phyloP scores from a whole-genome alignment of 495 filamentous ascomycete species.

The Penicillium longicatenatum region DNA sequence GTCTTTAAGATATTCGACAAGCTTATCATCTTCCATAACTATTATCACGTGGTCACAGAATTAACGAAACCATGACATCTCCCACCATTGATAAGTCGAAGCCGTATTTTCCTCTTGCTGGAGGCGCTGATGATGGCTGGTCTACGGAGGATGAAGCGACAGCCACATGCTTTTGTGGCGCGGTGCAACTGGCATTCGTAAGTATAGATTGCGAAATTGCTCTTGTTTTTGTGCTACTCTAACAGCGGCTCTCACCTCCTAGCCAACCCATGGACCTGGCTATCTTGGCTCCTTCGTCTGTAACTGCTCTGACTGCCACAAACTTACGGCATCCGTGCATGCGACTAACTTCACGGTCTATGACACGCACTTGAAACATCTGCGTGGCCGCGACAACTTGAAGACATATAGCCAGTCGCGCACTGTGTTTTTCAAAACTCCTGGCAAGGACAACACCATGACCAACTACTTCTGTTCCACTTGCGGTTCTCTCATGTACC shows the following conservation, averaged over 20 bases:
- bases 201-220: neutral
- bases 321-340: constrained; percentile 62
- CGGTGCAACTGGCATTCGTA: constrained; percentile 8
- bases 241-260: constrained; percentile 11
- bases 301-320: constrained; percentile 59
- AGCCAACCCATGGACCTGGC: constrained; percentile 45
- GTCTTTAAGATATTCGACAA: neutral
- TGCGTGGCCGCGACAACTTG: constrained; percentile 49
- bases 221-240: neutral
- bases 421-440: constrained; percentile 27
- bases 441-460: constrained; percentile 45
- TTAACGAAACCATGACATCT: neutral
- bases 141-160: constrained; percentile 13
- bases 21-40: neutral
- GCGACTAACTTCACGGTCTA: constrained; percentile 54
- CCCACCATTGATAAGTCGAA: constrained; percentile 4
- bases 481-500: constrained; percentile 59
- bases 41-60: neutral
- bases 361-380: constrained; percentile 42
- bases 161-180: constrained; percentile 10
- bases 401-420: constrained; percentile 36
- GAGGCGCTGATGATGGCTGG: constrained; percentile 8
- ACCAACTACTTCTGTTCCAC: constrained; percentile 56
- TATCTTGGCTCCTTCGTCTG: constrained; percentile 54
- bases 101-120: constrained; percentile 7